Evolutionary conservation across 495 filamentous ascomycete genomes (phyloP).

Genomic region (Lophiotrema nucula): DNA sequence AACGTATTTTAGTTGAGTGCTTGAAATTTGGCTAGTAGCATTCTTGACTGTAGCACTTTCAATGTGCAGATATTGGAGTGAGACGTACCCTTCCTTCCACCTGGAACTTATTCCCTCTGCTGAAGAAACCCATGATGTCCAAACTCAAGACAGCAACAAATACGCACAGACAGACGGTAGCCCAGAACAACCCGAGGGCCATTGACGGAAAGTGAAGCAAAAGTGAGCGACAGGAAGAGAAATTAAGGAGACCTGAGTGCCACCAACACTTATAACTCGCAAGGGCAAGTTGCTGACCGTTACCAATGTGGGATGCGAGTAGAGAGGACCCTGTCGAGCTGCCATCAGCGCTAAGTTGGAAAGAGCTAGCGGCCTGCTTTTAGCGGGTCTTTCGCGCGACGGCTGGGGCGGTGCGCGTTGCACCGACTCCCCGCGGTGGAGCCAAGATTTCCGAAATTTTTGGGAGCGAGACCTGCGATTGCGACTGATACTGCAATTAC

Average conservation of each 20-base stretch:
- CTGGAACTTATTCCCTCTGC: constrained; percentile 70
- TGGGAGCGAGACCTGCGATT: background rate
- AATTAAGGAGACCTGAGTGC: background rate
- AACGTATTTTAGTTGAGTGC: background rate
- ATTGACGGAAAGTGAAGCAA: constrained; percentile 20
- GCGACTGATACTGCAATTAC: background rate
- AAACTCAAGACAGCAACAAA: constrained; percentile 43
- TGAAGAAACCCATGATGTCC: constrained; percentile 65
- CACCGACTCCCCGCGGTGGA: constrained; percentile 15
- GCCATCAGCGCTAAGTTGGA: background rate
- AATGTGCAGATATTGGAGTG: no score
- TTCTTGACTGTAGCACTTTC: no score
- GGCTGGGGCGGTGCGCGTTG: no score
- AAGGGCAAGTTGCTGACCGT: no score
- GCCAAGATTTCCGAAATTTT: constrained; percentile 19
- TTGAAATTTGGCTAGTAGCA: background rate
- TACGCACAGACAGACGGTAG: constrained; percentile 47
- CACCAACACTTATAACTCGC: background rate
- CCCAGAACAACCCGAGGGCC: constrained; percentile 40
- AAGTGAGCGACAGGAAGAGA: constrained; percentile 3
- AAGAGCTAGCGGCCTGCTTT: background rate
- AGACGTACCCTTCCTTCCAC: constrained; percentile 83
- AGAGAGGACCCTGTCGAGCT: background rate
- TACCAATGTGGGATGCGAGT: background rate
- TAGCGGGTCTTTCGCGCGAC: background rate